Conservation (phyloP, 2,329 filamentous ascomycete genomes). For the Penicillium sp. region DNA sequence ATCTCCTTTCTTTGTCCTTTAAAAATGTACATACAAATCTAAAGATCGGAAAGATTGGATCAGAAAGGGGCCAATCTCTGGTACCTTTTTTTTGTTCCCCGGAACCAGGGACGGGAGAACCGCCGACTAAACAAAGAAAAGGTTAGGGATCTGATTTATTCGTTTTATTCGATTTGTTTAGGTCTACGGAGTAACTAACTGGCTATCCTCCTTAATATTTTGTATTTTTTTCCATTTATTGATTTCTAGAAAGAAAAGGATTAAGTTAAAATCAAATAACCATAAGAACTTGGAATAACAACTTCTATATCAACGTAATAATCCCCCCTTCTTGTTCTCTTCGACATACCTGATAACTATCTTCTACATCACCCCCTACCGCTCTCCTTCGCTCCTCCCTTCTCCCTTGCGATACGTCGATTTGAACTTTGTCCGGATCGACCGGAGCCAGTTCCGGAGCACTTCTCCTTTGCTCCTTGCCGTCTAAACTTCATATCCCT, state of each 20-base stretch:
- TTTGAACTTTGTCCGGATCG: slow-evolving; percentile 29
- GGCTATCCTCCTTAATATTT: slow-evolving; percentile 5
- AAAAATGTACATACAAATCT: neutral
- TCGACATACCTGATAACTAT: slow-evolving; percentile 16
- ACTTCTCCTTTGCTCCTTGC: slow-evolving; percentile 30
- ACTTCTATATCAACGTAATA: slow-evolving; percentile 34
- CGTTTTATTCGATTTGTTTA: neutral
- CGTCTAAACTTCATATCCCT: slow-evolving; percentile 25
- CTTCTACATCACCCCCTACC: slow-evolving; percentile 15
- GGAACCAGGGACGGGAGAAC: slow-evolving; percentile 35
- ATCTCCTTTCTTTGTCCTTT: slow-evolving; percentile 3
- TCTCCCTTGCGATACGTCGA: slow-evolving; percentile 33
- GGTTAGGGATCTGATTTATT: slow-evolving; percentile 7
- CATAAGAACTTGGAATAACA: too few species aligned
- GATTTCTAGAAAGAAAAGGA: slow-evolving; percentile 7
- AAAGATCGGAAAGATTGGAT: slow-evolving; percentile 18
- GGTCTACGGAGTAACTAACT: slow-evolving; percentile 1
- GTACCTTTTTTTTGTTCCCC: slow-evolving; percentile 29
- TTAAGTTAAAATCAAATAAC: slow-evolving; percentile 2
- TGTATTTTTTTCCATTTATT: slow-evolving; percentile 10
- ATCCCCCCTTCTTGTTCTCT: slow-evolving; percentile 17
- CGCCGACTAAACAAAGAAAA: slow-evolving; percentile 31
- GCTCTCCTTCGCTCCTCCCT: slow-evolving; percentile 30
- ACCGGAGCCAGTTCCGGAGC: slow-evolving; percentile 26
- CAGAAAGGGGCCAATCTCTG: slow-evolving; percentile 33